phyloP scores from a whole-genome alignment of 1,139 yeast genomes.

The Zygoascus sp. region DNA sequence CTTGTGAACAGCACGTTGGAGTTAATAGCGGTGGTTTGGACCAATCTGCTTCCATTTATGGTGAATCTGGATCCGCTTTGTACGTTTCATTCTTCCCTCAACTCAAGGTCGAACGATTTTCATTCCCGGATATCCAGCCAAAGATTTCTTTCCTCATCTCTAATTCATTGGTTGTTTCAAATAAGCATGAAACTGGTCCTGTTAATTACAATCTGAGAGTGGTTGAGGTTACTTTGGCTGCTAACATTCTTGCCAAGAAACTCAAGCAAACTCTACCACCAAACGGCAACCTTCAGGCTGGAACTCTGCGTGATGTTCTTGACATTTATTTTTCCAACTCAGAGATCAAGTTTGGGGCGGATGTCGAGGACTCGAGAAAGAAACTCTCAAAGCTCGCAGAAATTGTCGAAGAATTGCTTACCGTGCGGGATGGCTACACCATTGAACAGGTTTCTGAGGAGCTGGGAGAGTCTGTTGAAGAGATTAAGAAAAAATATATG shows the following conservation, averaged over 20 bases:
- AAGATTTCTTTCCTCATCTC: constrained; percentile 57
- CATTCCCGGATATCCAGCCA: constrained; percentile 47
- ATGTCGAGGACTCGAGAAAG: constrained; percentile 44
- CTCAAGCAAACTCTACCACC: constrained; percentile 43
- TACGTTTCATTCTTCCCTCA: constrained; percentile 60
- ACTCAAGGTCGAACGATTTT: constrained; percentile 52
- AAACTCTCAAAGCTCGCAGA: constrained; percentile 40
- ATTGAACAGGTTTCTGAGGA: constrained; percentile 47
- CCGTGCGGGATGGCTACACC: constrained; percentile 45
- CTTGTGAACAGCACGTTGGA: constrained; percentile 68
- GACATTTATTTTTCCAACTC: constrained; percentile 45
- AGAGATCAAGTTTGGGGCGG: constrained; percentile 46
- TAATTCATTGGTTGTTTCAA: constrained; percentile 58
- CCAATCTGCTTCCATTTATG: constrained; percentile 68
- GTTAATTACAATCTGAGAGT: constrained; percentile 64
- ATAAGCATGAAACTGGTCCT: constrained; percentile 69
- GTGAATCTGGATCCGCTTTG: constrained; percentile 57
- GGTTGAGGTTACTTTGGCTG: constrained; percentile 63
- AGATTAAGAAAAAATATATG: constrained; percentile 46
- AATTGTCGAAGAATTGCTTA: constrained; percentile 41
- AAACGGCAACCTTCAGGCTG: constrained; percentile 55
- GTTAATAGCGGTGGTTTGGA: constrained; percentile 79
- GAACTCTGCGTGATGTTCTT: constrained; percentile 63
- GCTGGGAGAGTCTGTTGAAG: constrained; percentile 43
- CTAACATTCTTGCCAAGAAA: constrained; percentile 51